Evolutionary conservation across 2,329 filamentous ascomycete species (phyloP), one percentile per base, ranked within the genome.

Genomic region (Ophiocordyceps sinensis): DNA sequence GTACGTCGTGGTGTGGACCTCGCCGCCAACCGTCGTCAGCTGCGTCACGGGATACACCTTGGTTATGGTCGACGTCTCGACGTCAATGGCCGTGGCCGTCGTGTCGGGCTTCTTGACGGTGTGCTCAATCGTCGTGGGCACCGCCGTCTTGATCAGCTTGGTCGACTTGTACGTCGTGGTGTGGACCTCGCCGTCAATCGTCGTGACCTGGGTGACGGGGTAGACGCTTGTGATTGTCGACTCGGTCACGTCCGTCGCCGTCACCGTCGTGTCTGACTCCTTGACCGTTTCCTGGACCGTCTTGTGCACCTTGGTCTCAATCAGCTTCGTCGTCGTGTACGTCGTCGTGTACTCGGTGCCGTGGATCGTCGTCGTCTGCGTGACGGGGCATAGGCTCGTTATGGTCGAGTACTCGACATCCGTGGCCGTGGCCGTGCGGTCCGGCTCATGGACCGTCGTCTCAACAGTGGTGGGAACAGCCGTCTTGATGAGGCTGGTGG

Each of bases 131-230:
- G 65, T 65, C 28, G 44, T 45, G 36, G 46, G 43, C 12, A 44
- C 30, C 13, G 43, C 38, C 21, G 59, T 61, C 40, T 56, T 49
- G 41, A 59, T 59, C 14, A 66, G 56, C 30, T 62, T 52, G 5
- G 60, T 62, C 11, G 58, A 62, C 9, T 59, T 61, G 47, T 61
- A 61, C 32, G 60, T 54, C 10, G 58, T 60, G 32, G 56, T 53
- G 3, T 52, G 50, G 3, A 59, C 53, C 32, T 56, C 50, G 26
- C 69, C 69, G 23, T 51, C 59, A 4, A 68, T 41, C 2, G 63
- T 66, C 52, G 61, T 62, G 37, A 63, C 65, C 49, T 65, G 58
- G 1, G 65, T 68, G 14, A 68, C 49, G 14, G 67, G 46, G 23
- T 15, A 43, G 17, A 44, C 23, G 23, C 69, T 37, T 47, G 62